Evolutionary conservation across 2,329 filamentous ascomycete species (phyloP), one percentile per base, ranked within the genome.

Genomic region (Sporothrix pseudoabietina): DNA sequence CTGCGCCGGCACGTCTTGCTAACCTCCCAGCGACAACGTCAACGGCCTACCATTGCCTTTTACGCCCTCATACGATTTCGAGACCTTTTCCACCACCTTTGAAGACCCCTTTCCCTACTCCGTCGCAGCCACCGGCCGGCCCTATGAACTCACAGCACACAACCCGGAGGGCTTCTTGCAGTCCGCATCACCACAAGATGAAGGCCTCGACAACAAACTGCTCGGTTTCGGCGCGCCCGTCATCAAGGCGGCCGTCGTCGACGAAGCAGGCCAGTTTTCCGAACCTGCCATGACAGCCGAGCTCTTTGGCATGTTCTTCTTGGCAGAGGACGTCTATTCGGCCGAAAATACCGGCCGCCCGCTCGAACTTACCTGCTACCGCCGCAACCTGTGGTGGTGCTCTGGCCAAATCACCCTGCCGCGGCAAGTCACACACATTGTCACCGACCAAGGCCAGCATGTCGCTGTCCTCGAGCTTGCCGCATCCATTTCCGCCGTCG

Each of bases 311-410:
- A 94, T 95, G 92, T 95, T 95, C 85, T 94, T 94, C 79, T 88
- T 95, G 35, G 92, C 92, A 61, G 92, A 95, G 80, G 92, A 93
- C 77, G 92, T 94, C 5, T 94, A 93, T 84, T 81, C 89, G 81
- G 82, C 88, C 82, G 84, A 89, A 69, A 81, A 82, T 63, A 80
- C 83, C 3, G 86, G 85, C 8, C 83, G 89, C 5, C 90, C 91
- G 0, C 87, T 91, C 69, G 95, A 98, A 82, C 83, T 98, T 80
- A 98, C 95, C 0, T 98, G 95, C 85, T 98, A 98, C 80, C 91
- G 95, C 59, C 89, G 95, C 69, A 98, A 98, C 79, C 85, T 98
- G 65, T 98, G 97, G 86, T 94, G 98, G 82, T 97, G 97, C 77
- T 95, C 94, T 0, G 95, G 95, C 49, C 92, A 92, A 70, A 88